Percentiles rank a stretch among this genome's conserved stretches.
phyloP scores from a whole-genome alignment of 257 asterid species.

The Solanum appendiculatum region DNA sequence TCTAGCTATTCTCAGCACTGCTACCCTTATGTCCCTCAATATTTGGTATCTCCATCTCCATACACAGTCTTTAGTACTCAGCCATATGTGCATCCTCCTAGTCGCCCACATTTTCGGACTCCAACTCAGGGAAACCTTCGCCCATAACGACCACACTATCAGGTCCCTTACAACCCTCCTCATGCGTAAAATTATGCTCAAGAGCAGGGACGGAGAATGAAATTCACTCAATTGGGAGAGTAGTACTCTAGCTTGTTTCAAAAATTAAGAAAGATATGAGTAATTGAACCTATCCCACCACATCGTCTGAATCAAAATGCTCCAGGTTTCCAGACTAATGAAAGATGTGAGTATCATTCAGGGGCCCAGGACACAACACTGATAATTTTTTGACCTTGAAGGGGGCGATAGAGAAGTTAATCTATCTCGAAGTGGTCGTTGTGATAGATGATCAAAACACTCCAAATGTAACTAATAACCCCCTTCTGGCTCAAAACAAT shows the following conservation, averaged over 20 bases:
- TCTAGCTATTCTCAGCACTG: background rate
- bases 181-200: background rate
- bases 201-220: background rate
- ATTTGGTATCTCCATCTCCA: background rate
- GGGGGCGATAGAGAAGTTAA: background rate
- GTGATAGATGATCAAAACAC: background rate
- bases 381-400: background rate
- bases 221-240: background rate
- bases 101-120: no score
- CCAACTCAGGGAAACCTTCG: background rate
- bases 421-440: background rate
- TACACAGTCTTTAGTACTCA: background rate
- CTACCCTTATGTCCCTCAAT: background rate
- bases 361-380: background rate
- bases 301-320: background rate
- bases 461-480: background rate
- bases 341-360: background rate
- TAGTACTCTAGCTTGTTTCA: background rate
- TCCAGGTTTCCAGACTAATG: background rate
- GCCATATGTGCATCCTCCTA: background rate
- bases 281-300: background rate
- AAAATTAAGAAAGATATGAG: background rate
- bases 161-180: background rate
- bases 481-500: background rate
- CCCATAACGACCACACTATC: background rate